These are phyloP conservation scores for Tinospora cordifolia DNA, from an alignment of 164 flowering plant genomes.

Conservation along the genomic window DNA sequence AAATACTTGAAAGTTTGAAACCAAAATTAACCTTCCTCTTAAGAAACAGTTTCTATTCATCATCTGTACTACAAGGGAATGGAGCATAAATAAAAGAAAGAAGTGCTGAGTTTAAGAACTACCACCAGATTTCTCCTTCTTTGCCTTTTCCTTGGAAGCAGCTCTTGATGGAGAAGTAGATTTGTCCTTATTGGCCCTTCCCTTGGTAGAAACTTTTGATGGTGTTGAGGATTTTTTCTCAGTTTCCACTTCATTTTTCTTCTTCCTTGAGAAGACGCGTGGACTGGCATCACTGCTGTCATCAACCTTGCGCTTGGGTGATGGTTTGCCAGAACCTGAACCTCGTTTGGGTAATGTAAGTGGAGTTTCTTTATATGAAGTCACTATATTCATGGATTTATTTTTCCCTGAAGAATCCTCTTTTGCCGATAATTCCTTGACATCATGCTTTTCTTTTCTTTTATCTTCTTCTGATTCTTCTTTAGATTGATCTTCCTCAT, in stretches of 20 bases:
- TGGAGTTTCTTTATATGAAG: conserved; percentile 33
- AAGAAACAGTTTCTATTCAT: not conserved
- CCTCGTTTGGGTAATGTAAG: conserved; percentile 25
- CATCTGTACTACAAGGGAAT: not conserved
- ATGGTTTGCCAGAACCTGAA: conserved; percentile 26
- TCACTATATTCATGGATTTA: conserved; percentile 29
- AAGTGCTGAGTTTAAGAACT: not conserved
- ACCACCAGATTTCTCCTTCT: conserved; percentile 26
- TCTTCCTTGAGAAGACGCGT: conserved; percentile 43
- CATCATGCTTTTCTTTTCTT: conserved; percentile 28
- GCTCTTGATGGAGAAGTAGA: not conserved
- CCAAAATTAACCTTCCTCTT: not conserved
- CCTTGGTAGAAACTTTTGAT: conserved; percentile 41
- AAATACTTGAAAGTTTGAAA: not conserved
- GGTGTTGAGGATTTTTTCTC: conserved; percentile 42
- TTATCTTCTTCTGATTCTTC: conserved; percentile 47
- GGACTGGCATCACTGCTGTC: conserved; percentile 39
- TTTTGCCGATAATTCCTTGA: conserved; percentile 30
- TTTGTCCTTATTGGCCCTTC: conserved; percentile 39
- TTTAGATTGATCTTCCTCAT: conserved; percentile 41
- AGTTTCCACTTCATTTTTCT: conserved; percentile 15
- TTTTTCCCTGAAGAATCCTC: conserved; percentile 40
- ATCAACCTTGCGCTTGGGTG: conserved; percentile 38
- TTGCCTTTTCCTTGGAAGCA: conserved; percentile 43
- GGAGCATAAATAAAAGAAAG: not conserved